phyloP scores from a whole-genome alignment of 208 protist species.

The Trypanosoma caninum region DNA sequence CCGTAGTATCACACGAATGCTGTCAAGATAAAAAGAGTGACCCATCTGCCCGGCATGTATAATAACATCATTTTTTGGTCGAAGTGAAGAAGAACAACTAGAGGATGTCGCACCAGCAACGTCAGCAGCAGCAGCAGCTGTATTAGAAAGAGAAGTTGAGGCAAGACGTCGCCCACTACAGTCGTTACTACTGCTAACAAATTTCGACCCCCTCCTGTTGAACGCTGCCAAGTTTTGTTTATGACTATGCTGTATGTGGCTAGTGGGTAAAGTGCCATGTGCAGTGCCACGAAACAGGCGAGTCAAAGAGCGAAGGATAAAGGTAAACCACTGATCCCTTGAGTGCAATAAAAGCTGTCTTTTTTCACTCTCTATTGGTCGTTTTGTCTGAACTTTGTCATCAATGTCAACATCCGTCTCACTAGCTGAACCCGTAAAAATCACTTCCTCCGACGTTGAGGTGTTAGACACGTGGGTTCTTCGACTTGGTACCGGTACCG shows the following conservation, averaged over 20 bases:
- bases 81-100: background rate
- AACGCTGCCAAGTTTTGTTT: too few species aligned
- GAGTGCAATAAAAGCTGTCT: constrained; percentile 16
- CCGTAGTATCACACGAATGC: constrained; percentile 47
- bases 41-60: constrained; percentile 34
- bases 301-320: constrained; percentile 29
- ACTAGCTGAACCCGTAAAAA: background rate
- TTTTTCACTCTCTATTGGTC: background rate
- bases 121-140: background rate
- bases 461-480: background rate
- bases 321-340: constrained; percentile 32
- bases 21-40: constrained; percentile 43
- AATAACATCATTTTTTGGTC: constrained; percentile 32
- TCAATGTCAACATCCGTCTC: constrained; percentile 5
- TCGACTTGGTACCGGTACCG: background rate
- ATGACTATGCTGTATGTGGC: constrained; percentile 6
- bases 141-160: too few species aligned
- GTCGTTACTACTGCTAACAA: background rate
- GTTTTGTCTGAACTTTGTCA: constrained; percentile 3
- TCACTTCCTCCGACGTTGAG: background rate
- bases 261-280: background rate
- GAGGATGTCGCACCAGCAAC: background rate
- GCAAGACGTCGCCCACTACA: too few species aligned
- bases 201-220: too few species aligned
- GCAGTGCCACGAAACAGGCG: constrained; percentile 24